Evolutionary conservation across 2,329 filamentous ascomycete genomes (phyloP).

Genomic region (Colletotrichum sp.): DNA sequence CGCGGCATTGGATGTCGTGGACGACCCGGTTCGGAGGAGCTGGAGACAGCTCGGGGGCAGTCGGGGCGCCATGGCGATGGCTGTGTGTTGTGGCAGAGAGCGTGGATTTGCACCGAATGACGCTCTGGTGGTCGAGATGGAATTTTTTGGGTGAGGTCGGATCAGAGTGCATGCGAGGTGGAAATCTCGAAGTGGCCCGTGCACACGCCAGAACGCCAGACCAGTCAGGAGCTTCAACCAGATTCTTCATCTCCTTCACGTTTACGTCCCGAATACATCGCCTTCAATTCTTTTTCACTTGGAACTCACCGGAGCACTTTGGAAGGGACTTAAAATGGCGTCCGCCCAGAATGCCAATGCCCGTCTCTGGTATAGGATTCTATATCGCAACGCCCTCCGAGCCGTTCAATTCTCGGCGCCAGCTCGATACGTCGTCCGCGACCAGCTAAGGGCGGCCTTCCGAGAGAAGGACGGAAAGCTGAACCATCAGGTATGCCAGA

Average conservation of each 20-base stretch:
- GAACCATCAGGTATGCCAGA: slow-evolving; percentile 58
- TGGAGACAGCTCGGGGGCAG: slow-evolving; percentile 21
- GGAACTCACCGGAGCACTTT: slow-evolving; percentile 19
- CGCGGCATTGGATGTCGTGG: slow-evolving; percentile 4
- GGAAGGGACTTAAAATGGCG: slow-evolving; percentile 23
- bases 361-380: slow-evolving; percentile 69
- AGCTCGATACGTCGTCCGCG: slow-evolving; percentile 65
- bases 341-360: slow-evolving; percentile 43
- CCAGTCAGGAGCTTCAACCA: neutral
- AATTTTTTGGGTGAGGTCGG: slow-evolving; percentile 23
- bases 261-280: neutral
- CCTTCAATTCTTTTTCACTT: neutral
- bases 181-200: slow-evolving; percentile 17
- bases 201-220: neutral
- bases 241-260: neutral
- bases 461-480: slow-evolving; percentile 50
- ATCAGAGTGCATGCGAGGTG: slow-evolving; percentile 8
- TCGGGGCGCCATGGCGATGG: slow-evolving; percentile 21
- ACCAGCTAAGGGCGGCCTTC: slow-evolving; percentile 66
- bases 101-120: neutral
- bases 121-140: neutral
- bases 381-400: slow-evolving; percentile 70
- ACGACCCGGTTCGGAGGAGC: slow-evolving; percentile 10
- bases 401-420: slow-evolving; percentile 77
- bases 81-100: neutral